Evolutionary conservation across 192 early-diverging fungal species (phyloP), one percentile per base, ranked within the genome.

Genomic region (Funneliformis geosporum): DNA sequence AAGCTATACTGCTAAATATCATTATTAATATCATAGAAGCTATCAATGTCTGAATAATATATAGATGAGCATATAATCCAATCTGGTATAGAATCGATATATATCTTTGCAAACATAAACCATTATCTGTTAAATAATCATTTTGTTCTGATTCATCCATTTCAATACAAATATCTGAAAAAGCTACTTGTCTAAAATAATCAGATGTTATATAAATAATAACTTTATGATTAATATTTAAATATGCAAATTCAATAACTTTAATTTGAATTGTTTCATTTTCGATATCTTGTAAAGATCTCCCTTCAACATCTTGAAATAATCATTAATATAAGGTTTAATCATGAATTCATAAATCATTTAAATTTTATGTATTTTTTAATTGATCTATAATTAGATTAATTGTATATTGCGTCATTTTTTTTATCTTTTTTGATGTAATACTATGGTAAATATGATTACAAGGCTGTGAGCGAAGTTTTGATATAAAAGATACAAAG

Each of bases 121-220:
- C 55, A 60, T 60, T 60, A 60, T 60, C 55, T 60, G 55, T 60
- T 60, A 60, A 60, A 60, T 60, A 60, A 60, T 60, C 8, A 60
- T 60, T 21, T 60, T 60, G 55, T 60, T 60, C 55, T n/a, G 55
- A 60, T 60, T 60, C n/a, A 60, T 60, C 55, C 8, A 60, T 60
- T 60, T 60, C 55, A 60, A 60, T 8, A 60, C 55, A 60, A 8
- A 60, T n/a, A 60, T 60, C 55, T 60, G 55, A n/a, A 60, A 60
- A 60, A 60, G 55, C 55, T 8, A 1, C 8, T 8, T 60, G 55
- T n/a, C 55, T 21, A 60, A 18, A 60, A 60, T 60, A 60, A 60
- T 60, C 8, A 60, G 55, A 60, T 3, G 55, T 18, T 8, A 8
- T 21, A 60, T 21, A 8, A 8, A 60, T 60, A 8, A 60, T 21